A percentile compares a stretch with the other conserved stretches of the same genome.
phyloP scores from a whole-genome alignment of 768 basidiomycete species.

The Auriculariales sp. region DNA sequence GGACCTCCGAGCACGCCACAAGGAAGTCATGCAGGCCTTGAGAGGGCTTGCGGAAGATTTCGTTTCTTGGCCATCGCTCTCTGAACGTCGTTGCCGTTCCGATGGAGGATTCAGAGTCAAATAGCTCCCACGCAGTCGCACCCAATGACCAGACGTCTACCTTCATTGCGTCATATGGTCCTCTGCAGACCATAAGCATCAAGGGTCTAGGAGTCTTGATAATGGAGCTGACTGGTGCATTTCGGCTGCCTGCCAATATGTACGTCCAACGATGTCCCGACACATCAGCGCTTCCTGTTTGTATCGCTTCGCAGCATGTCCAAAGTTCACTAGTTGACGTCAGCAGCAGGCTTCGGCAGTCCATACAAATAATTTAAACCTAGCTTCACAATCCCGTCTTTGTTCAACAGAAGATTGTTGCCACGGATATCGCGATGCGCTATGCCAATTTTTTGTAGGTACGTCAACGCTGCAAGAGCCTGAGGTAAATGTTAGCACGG shows the following conservation, averaged over 20 bases:
- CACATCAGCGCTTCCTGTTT: slow-evolving; percentile 31
- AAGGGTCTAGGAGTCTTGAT: too few species aligned
- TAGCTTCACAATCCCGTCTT: slow-evolving; percentile 55
- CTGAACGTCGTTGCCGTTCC: too few species aligned
- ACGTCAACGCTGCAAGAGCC: slow-evolving; percentile 52
- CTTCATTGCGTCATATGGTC: slow-evolving; percentile 56
- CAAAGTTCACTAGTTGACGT: slow-evolving; percentile 55
- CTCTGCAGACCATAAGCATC: slow-evolving; percentile 21
- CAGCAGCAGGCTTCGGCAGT: neutral
- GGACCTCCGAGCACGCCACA: too few species aligned
- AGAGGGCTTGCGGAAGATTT: too few species aligned
- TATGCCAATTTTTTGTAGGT: slow-evolving; percentile 46
- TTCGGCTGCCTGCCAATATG: too few species aligned
- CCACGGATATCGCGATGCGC: slow-evolving; percentile 76
- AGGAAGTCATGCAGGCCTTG: too few species aligned
- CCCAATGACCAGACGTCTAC: slow-evolving; percentile 73
- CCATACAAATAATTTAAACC: slow-evolving; percentile 21
- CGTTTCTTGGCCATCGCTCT: too few species aligned
- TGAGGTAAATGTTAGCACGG: slow-evolving; percentile 20
- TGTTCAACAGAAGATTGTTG: slow-evolving; percentile 66
- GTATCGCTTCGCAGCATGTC: slow-evolving; percentile 53
- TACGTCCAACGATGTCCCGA: slow-evolving; percentile 49
- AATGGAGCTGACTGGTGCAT: too few species aligned
- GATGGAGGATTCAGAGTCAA: too few species aligned
- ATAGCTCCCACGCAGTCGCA: too few species aligned